Conservation (phyloP, 2,329 filamentous ascomycete genomes). For the Diatrype stigma region DNA sequence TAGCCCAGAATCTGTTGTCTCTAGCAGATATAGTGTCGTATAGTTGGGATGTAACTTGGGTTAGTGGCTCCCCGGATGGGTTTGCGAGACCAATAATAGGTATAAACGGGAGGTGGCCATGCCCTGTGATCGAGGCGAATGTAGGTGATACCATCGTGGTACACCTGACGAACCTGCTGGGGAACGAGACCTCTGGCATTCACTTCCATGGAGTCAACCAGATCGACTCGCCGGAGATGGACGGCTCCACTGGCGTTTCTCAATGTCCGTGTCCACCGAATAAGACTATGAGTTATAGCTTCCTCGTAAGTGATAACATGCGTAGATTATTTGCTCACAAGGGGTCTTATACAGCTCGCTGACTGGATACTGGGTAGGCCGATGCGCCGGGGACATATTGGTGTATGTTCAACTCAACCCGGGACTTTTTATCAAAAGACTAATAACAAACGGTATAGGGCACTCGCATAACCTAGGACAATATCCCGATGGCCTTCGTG, state of each 20-base stretch:
- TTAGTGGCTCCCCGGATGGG: slow-evolving; percentile 58
- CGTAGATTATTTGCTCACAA: not conserved
- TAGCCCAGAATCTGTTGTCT: slow-evolving; percentile 20
- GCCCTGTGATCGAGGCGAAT: slow-evolving; percentile 53
- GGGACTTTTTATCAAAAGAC: too few species aligned
- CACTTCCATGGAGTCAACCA: slow-evolving; percentile 62
- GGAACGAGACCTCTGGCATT: slow-evolving; percentile 48
- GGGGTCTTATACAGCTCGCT: not conserved
- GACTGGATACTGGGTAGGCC: slow-evolving; percentile 21
- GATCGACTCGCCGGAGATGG: slow-evolving; percentile 54
- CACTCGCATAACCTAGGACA: slow-evolving; percentile 62
- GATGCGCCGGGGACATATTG: slow-evolving; percentile 42
- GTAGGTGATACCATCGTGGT: slow-evolving; percentile 49
- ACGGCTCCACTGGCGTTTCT: slow-evolving; percentile 53
- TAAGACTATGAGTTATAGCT: slow-evolving; percentile 51
- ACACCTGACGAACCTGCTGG: slow-evolving; percentile 45
- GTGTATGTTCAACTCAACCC: slow-evolving; percentile 30
- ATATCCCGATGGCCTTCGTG: slow-evolving; percentile 64
- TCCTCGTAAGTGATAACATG: slow-evolving; percentile 36
- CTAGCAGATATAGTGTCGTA: slow-evolving; percentile 45
- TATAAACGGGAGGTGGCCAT: slow-evolving; percentile 63
- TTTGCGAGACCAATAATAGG: slow-evolving; percentile 55
- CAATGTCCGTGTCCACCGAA: slow-evolving; percentile 55
- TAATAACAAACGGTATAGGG: slow-evolving; percentile 28
- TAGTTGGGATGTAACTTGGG: slow-evolving; percentile 60